phyloP scores from a whole-genome alignment of 176 grass and related monocot species.

The Pontederia crassipes region DNA sequence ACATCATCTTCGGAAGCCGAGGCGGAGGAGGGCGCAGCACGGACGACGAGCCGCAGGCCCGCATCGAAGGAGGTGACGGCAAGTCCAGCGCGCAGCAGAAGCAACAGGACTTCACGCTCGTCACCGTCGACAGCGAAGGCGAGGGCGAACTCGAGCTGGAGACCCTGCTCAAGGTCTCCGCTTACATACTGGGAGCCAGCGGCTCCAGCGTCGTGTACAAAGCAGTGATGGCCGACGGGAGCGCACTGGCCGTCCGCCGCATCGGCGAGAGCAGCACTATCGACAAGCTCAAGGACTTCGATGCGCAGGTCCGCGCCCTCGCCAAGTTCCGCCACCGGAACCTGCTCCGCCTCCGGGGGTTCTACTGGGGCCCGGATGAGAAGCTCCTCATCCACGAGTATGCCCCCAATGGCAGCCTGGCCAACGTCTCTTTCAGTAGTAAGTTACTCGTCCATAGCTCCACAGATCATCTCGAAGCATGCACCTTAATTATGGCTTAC shows the following conservation, averaged over 20 bases:
- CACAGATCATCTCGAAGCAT: no score
- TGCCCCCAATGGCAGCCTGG: no score
- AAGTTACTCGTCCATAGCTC: neutral
- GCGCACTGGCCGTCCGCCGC: conserved; percentile 51
- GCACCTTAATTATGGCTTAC: neutral
- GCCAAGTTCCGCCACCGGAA: no score
- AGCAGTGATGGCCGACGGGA: conserved; percentile 58
- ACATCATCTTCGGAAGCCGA: conserved; percentile 49
- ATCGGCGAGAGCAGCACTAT: conserved; percentile 51
- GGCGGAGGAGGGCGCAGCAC: conserved; percentile 16
- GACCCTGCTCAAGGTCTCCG: conserved; percentile 73
- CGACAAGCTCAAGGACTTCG: conserved; percentile 56
- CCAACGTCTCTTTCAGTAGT: conserved; percentile 65
- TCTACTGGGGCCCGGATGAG: no score
- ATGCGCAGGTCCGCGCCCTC: conserved; percentile 53
- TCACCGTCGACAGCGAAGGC: conserved; percentile 53
- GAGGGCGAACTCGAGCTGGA: conserved; percentile 53
- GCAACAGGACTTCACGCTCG: conserved; percentile 20
- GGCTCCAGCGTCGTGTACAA: conserved; percentile 86
- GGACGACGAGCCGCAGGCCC: conserved; percentile 21
- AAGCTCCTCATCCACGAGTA: no score
- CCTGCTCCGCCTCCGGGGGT: no score
- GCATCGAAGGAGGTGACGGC: conserved; percentile 6
- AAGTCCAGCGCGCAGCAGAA: conserved; percentile 10
- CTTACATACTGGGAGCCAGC: conserved; percentile 60